A percentile compares a stretch with the other conserved stretches of the same genome.
phyloP scores from a whole-genome alignment of 164 flowering plant genomes.

The Macadamia integrifolia region DNA sequence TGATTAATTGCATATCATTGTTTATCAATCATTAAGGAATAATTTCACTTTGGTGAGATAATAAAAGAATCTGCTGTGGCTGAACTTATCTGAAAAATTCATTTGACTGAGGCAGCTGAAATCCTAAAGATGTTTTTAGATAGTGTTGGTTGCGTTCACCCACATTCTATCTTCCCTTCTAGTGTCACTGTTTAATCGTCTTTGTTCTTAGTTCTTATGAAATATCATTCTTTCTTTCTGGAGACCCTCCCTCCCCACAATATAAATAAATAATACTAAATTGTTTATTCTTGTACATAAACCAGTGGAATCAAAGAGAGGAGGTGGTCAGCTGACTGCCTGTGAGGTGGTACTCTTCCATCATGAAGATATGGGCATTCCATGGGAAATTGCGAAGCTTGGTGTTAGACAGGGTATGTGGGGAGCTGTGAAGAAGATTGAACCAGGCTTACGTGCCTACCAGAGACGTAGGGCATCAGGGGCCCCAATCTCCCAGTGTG shows the following conservation, averaged over 20 bases:
- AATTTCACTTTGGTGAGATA: no score
- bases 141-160: no score
- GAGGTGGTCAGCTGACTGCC: slow-evolving; percentile 49
- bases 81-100: background rate
- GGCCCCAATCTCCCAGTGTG: slow-evolving; percentile 34
- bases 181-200: no score
- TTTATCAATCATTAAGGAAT: no score
- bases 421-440: slow-evolving; percentile 71
- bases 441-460: slow-evolving; percentile 57
- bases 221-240: background rate
- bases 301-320: slow-evolving; percentile 58
- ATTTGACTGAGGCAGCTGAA: background rate
- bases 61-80: background rate
- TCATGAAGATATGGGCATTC: slow-evolving; percentile 82
- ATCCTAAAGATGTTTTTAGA: background rate
- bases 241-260: background rate
- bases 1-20: no score
- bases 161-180: no score
- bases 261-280: background rate
- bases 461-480: slow-evolving; percentile 43
- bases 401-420: slow-evolving; percentile 80
- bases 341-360: slow-evolving; percentile 77
- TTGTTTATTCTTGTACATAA: background rate
- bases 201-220: no score
- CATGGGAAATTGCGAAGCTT: slow-evolving; percentile 74